Evolutionary conservation across 2,329 filamentous ascomycete genomes (phyloP), one percentile per base, ranked within the genome.

Genomic region (Trichoderma pleuroti): DNA sequence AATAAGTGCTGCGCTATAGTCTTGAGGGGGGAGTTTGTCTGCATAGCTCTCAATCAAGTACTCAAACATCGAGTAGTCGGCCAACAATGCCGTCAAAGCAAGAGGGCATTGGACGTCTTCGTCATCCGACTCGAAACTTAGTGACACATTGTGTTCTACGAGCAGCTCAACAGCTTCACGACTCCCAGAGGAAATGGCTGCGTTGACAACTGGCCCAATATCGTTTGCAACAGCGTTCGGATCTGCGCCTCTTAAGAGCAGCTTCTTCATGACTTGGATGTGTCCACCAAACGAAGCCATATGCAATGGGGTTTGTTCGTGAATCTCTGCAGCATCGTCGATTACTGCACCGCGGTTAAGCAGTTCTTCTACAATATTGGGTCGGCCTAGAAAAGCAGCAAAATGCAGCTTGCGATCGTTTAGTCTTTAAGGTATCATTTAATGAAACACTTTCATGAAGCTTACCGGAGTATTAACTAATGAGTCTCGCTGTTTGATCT

Each of bases 171-270:
- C 81, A 0, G 81, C 81, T 1, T 78, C 81, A 9, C 77, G 75
- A 18, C 82, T 83, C 5, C 82, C 82, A 1, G 81, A 83, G 11
- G 75, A 77, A 11, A 84, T 84, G 1, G 82, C 82, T 0, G 81
- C 78, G 49, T 82, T 83, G 18, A 84, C 78, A 0, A 83, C 81
- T 0, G 78, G 79, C 0, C 81, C 66, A 16, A 75, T 76, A 26
- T 74, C 74, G 1, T 72, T 63, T 8, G 73, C 75, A 59, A 70
- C 72, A 1, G 81, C 80, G 56, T 83, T 82, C 0, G 80, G 75
- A 36, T 82, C 75, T 3, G 82, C 82, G 7, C 78, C 78, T 70
- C 79, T 75, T 16, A 80, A 70, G 0, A 84, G 73, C 3, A 84
- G 74, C 63, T 80, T 82, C 18, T 76, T 76, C 82, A 84, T 84